A percentile compares a stretch with the other conserved stretches of the same genome.
Conservation (phyloP, 2,329 filamentous ascomycete genomes). For the Venturia oleaginea region DNA sequence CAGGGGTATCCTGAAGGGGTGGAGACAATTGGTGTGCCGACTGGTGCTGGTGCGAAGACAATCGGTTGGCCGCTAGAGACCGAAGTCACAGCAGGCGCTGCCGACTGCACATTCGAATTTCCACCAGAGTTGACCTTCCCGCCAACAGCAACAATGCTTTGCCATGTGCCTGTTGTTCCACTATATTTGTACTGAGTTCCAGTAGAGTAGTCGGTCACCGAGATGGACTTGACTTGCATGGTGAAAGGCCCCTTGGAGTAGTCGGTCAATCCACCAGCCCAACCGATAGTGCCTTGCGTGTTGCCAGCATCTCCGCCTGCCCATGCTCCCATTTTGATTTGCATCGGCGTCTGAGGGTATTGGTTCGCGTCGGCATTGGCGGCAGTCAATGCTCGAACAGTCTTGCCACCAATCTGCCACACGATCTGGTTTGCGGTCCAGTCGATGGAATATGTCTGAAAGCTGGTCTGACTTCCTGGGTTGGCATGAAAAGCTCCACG, state of each 20-base stretch:
- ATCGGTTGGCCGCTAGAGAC: slow-evolving; percentile 55
- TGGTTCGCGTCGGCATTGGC: slow-evolving; percentile 57
- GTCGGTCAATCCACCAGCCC: slow-evolving; percentile 80
- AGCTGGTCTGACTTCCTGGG: slow-evolving; percentile 59
- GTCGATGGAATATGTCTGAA: slow-evolving; percentile 82
- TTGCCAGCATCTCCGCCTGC: slow-evolving; percentile 81
- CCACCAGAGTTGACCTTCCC: slow-evolving; percentile 60
- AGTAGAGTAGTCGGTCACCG: slow-evolving; percentile 85
- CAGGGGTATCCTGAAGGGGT: slow-evolving; percentile 61
- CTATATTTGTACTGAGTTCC: slow-evolving; percentile 76
- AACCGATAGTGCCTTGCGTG: slow-evolving; percentile 70
- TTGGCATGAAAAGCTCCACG: slow-evolving; percentile 71
- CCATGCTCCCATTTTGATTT: slow-evolving; percentile 87
- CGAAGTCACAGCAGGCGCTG: slow-evolving; percentile 54
- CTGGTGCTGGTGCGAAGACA: slow-evolving; percentile 55
- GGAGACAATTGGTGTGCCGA: slow-evolving; percentile 40
- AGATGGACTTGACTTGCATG: slow-evolving; percentile 72
- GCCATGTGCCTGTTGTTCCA: slow-evolving; percentile 68
- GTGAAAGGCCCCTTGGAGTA: slow-evolving; percentile 75
- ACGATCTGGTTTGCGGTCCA: slow-evolving; percentile 81
- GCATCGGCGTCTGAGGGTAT: slow-evolving; percentile 94
- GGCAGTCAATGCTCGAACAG: slow-evolving; percentile 66
- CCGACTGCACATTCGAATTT: slow-evolving; percentile 41
- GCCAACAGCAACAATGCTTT: slow-evolving; percentile 71
- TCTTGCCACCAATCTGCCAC: slow-evolving; percentile 73